Conservation (phyloP, 352 stramenopile genomes). For the Phytophthora boehmeriae region DNA sequence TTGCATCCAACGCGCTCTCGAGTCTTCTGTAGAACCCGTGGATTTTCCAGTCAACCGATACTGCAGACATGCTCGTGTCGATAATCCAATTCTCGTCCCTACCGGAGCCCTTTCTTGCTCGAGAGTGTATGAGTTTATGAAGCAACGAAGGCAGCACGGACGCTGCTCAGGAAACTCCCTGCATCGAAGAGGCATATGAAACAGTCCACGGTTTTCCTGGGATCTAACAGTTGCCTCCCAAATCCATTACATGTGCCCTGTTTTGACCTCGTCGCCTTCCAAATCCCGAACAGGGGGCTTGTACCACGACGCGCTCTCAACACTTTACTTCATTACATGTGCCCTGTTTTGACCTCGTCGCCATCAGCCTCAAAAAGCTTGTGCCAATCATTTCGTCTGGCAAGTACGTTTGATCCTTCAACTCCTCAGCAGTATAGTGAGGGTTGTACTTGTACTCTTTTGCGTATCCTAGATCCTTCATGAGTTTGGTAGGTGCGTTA, state of each 20-base stretch:
- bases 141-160: background rate
- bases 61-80: background rate
- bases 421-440: slow-evolving; percentile 63
- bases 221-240: background rate
- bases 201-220: slow-evolving; percentile 19
- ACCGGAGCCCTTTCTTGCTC: background rate
- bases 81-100: background rate
- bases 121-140: background rate
- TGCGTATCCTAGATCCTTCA: slow-evolving; percentile 78
- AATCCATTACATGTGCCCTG: background rate
- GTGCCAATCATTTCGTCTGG: slow-evolving; percentile 65
- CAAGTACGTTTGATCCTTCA: slow-evolving; percentile 86
- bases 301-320: background rate
- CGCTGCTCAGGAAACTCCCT: no score
- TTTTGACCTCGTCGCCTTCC: slow-evolving; percentile 15
- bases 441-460: slow-evolving; percentile 89
- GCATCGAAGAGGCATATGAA: slow-evolving; percentile 21
- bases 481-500: slow-evolving; percentile 82
- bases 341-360: slow-evolving; percentile 8
- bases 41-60: background rate
- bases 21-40: background rate
- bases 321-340: background rate
- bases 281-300: background rate
- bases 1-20: background rate
- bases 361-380: slow-evolving; percentile 57